A percentile compares a stretch with the other conserved stretches of the same genome.
phyloP scores from a whole-genome alignment of 108 stramenopile genomes.

The Cyclotella atomus region DNA sequence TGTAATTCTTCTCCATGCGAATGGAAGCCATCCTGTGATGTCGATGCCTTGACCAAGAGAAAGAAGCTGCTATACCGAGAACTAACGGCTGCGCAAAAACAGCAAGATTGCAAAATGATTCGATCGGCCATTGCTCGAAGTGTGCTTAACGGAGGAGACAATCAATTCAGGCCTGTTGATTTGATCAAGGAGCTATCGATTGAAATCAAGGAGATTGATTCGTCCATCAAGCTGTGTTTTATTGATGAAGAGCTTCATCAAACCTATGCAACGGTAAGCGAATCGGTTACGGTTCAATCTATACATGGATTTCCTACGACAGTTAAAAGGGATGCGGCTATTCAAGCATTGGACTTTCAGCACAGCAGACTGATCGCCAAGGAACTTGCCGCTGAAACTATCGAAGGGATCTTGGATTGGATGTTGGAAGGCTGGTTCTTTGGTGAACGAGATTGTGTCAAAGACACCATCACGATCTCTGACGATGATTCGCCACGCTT shows the following conservation, averaged over 20 bases:
- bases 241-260: conserved; percentile 35
- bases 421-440: conserved; percentile 53
- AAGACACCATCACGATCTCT: background rate
- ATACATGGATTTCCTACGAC: conserved; percentile 37
- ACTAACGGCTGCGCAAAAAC: conserved; percentile 10
- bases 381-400: conserved; percentile 9
- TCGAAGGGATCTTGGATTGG: conserved; percentile 36
- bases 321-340: conserved; percentile 25
- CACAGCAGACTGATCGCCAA: conserved; percentile 30
- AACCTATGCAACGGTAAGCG: conserved; percentile 11
- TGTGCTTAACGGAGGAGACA: conserved; percentile 18
- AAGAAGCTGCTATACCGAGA: conserved; percentile 23
- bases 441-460: conserved; percentile 22
- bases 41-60: conserved; percentile 11
- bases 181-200: conserved; percentile 17
- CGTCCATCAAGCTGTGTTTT: background rate
- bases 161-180: conserved; percentile 13
- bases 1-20: conserved; percentile 20
- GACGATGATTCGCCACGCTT: conserved; percentile 4
- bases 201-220: conserved; percentile 25
- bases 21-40: conserved; percentile 30
- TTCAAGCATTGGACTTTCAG: conserved; percentile 34
- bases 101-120: background rate
- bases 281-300: conserved; percentile 28
- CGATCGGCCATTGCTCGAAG: conserved; percentile 18